Evolutionary conservation across 495 filamentous ascomycete species (phyloP).

Genomic region (Daldinia decipiens): DNA sequence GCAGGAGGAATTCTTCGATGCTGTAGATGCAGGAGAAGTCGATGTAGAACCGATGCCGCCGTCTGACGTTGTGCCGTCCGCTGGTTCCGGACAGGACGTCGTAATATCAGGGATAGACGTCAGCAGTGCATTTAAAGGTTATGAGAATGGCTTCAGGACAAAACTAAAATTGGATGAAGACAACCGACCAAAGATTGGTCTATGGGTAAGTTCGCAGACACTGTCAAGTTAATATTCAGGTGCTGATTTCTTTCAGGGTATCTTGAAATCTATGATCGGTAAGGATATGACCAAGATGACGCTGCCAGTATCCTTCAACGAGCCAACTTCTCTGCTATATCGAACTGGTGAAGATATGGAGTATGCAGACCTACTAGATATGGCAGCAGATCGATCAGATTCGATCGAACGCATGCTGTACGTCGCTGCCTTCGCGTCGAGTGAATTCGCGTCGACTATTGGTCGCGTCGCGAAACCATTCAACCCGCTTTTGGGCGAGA

Average conservation of each 20-base stretch:
- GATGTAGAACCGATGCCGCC: conserved; percentile 71
- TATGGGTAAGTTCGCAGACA: conserved; percentile 76
- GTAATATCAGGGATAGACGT: conserved; percentile 67
- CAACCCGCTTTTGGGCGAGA: conserved; percentile 95
- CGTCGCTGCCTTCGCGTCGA: conserved; percentile 92
- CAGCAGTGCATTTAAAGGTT: conserved; percentile 81
- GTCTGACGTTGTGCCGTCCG: conserved; percentile 54
- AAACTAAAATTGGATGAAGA: conserved; percentile 90
- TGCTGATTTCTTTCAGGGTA: conserved; percentile 68
- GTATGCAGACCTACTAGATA: conserved; percentile 92
- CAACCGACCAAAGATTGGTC: conserved; percentile 89
- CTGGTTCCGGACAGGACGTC: conserved; percentile 53
- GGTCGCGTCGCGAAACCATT: conserved; percentile 97
- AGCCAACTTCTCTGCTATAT: conserved; percentile 96
- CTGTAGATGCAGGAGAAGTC: conserved; percentile 90
- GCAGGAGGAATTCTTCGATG: conserved; percentile 97
- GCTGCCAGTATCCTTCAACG: conserved; percentile 96
- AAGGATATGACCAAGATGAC: conserved; percentile 99
- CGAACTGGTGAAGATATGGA: conserved; percentile 98
- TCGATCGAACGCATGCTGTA: conserved; percentile 95
- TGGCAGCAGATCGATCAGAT: conserved; percentile 84
- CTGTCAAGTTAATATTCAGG: not conserved
- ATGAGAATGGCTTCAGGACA: conserved; percentile 83
- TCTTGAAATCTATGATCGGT: conserved; percentile 99
- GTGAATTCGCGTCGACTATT: conserved; percentile 96